Conservation (phyloP, 2,329 filamentous ascomycete species). For the Corniculantispora saksenae region DNA sequence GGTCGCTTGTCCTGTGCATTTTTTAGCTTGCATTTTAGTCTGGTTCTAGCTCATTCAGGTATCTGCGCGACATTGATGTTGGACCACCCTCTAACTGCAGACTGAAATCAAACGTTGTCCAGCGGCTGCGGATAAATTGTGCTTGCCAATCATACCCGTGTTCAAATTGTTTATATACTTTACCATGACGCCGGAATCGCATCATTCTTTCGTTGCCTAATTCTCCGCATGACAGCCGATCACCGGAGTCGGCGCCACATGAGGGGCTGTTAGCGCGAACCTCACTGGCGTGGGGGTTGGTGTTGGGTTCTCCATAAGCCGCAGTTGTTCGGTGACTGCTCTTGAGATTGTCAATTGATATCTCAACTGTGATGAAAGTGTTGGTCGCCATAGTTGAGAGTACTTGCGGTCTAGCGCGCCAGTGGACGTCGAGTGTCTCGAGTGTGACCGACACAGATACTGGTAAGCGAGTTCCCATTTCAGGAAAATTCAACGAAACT, state of each 20-base stretch:
- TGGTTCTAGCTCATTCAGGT: neutral
- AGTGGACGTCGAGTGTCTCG: too few species aligned
- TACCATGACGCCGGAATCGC: neutral
- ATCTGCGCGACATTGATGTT: neutral
- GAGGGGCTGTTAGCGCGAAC: neutral
- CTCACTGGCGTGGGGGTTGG: neutral
- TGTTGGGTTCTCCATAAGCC: neutral
- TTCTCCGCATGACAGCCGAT: neutral
- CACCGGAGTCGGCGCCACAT: conserved; percentile 3
- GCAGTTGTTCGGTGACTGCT: neutral
- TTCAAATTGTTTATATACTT: neutral
- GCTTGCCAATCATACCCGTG: too few species aligned
- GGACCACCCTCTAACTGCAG: too few species aligned
- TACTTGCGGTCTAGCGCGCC: too few species aligned
- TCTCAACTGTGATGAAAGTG: too few species aligned
- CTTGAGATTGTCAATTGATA: too few species aligned
- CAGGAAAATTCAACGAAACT: too few species aligned
- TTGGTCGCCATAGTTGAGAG: too few species aligned
- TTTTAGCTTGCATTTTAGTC: neutral
- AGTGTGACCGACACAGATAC: too few species aligned
- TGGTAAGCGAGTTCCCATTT: too few species aligned
- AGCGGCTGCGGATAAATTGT: too few species aligned
- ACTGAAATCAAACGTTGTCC: too few species aligned
- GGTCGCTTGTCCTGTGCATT: neutral
- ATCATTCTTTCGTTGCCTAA: neutral